Evolutionary conservation across 2,329 filamentous ascomycete species (phyloP).

Genomic region (Clonostachys rosea): DNA sequence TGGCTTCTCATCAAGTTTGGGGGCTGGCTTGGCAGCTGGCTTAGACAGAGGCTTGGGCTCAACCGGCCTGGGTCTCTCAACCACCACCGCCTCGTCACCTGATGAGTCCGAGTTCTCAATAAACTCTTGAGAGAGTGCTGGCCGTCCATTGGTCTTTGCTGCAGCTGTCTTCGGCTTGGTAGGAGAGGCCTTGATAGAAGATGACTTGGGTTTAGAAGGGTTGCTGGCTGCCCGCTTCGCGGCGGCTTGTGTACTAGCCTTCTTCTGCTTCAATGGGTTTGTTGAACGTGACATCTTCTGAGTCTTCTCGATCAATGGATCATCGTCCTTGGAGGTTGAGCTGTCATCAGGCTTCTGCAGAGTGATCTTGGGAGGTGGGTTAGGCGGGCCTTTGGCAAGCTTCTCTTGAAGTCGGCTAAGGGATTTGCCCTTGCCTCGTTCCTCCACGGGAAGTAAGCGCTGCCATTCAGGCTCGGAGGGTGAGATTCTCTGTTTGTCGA

Average conservation of each 20-base stretch:
- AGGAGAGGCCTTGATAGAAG: conserved; percentile 23
- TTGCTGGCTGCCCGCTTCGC: conserved; percentile 46
- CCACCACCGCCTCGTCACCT: conserved; percentile 32
- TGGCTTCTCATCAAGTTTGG: conserved; percentile 21
- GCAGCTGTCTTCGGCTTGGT: conserved; percentile 31
- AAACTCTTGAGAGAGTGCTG: conserved; percentile 50
- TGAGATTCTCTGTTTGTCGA: conserved; percentile 53
- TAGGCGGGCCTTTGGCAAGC: conserved; percentile 42
- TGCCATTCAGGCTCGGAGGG: conserved; percentile 57
- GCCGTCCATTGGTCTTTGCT: conserved; percentile 30
- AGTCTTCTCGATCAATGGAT: conserved; percentile 18
- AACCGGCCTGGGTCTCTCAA: conserved; percentile 16
- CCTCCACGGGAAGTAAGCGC: conserved; percentile 49
- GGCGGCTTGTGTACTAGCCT: conserved; percentile 46
- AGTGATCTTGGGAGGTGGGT: conserved; percentile 41
- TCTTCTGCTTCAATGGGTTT: conserved; percentile 50
- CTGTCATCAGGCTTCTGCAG: conserved; percentile 45
- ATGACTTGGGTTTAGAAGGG: conserved; percentile 21
- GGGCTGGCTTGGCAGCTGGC: conserved; percentile 19
- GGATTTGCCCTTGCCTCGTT: conserved; percentile 53
- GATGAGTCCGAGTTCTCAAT: conserved; percentile 52
- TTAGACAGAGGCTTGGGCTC: conserved; percentile 9
- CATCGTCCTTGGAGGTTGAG: conserved; percentile 31
- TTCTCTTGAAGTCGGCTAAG: conserved; percentile 58
- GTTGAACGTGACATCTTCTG: conserved; percentile 39